These are phyloP conservation scores for Psidium friedrichsthalianum DNA, from an alignment of 345 rosid species.

Conservation along the genomic window DNA sequence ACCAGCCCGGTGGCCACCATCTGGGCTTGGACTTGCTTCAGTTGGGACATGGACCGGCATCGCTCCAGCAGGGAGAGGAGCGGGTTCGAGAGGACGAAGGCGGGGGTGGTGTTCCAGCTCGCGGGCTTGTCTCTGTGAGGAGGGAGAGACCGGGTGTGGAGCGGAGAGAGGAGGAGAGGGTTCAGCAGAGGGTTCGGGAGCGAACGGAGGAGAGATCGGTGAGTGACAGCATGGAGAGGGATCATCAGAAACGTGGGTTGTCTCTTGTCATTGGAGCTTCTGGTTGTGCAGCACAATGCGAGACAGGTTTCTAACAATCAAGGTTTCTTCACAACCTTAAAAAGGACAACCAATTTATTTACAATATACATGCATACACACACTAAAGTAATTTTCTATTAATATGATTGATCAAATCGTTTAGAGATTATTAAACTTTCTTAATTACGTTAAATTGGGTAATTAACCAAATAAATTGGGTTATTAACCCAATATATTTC, in stretches of 20 bases:
- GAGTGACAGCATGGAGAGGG: background rate
- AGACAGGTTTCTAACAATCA: no score
- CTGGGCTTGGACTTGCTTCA: slow-evolving; percentile 72
- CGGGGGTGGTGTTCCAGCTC: slow-evolving; percentile 29
- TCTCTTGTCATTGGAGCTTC: background rate
- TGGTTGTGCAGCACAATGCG: background rate
- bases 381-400: background rate
- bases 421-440: background rate
- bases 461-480: no score
- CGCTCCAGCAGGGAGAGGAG: slow-evolving; percentile 45
- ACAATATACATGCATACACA: no score
- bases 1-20: slow-evolving; percentile 40
- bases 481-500: no score
- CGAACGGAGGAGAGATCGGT: background rate
- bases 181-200: background rate
- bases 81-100: slow-evolving; percentile 43
- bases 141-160: slow-evolving; percentile 29
- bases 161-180: background rate
- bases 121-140: slow-evolving; percentile 24
- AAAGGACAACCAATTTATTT: background rate
- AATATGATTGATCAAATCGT: background rate
- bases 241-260: background rate
- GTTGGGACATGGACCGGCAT: slow-evolving; percentile 40
- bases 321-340: no score
- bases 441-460: no score